phyloP scores from a whole-genome alignment of 202 grass and related monocot genomes.

The Saccharum hybrid region DNA sequence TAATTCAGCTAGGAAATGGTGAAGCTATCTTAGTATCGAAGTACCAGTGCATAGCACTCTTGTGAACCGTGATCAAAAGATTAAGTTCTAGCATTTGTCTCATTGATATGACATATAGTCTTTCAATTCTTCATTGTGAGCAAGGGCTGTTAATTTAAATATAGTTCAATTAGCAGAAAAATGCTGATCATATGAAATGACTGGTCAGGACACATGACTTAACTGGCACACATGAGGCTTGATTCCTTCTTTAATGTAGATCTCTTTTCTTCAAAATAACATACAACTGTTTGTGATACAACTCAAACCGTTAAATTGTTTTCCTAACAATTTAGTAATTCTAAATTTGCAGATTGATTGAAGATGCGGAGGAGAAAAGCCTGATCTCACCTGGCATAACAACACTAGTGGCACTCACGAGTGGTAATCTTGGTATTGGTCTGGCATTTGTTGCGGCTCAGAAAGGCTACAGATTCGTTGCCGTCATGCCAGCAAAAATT shows the following conservation, averaged over 20 bases:
- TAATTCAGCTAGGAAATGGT: not conserved
- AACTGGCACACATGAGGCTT: not conserved
- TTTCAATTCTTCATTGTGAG: not conserved
- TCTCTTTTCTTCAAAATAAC: not conserved
- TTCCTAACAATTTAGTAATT: not conserved
- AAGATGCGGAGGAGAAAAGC: slow-evolving; percentile 68
- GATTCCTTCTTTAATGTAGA: not conserved
- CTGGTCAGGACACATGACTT: not conserved
- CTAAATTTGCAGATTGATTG: slow-evolving; percentile 52
- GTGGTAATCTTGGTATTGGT: slow-evolving; percentile 63
- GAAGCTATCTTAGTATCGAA: not conserved
- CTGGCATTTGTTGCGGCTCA: slow-evolving; percentile 51
- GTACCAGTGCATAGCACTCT: not conserved
- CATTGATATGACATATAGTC: not conserved
- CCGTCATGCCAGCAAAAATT: slow-evolving; percentile 49
- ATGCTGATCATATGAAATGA: slow-evolving; percentile 1
- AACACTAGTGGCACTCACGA: slow-evolving; percentile 52
- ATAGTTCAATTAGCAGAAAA: not conserved
- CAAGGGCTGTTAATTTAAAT: not conserved
- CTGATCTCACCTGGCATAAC: slow-evolving; percentile 58
- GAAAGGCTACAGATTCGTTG: slow-evolving; percentile 64
- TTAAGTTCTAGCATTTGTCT: not conserved
- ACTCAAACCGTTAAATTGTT: not conserved
- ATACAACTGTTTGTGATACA: not conserved
- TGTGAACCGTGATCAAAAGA: not conserved